Conservation (phyloP, 805 yeast species). For the Starmerella gropengiesseri region DNA sequence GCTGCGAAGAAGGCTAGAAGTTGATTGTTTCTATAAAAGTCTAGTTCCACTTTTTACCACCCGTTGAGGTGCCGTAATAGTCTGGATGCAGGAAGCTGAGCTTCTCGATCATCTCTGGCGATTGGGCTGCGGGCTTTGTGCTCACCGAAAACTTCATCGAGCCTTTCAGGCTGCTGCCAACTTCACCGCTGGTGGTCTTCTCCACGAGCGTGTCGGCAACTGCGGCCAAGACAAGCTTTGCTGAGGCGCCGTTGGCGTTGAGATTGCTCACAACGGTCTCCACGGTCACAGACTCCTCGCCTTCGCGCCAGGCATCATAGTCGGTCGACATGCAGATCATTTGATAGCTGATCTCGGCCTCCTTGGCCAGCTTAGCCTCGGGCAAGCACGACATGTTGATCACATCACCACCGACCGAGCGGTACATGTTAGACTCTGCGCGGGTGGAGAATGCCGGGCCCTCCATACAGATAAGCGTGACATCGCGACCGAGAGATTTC, state of each 20-base stretch:
- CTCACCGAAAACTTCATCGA: constrained; percentile 72
- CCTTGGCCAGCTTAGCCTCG: constrained; percentile 94
- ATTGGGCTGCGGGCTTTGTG: constrained; percentile 63
- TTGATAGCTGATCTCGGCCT: constrained; percentile 93
- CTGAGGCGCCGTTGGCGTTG: constrained; percentile 77
- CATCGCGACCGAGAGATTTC: constrained; percentile 44
- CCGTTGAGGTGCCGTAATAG: constrained; percentile 9
- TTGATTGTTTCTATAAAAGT: neutral
- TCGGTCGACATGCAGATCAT: constrained; percentile 99
- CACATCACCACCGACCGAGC: constrained; percentile 83
- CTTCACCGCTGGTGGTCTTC: constrained; percentile 43
- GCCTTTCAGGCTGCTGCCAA: constrained; percentile 64
- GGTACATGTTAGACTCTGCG: constrained; percentile 84
- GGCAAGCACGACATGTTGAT: constrained; percentile 96
- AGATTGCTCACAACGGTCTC: constrained; percentile 89
- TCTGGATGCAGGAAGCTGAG: constrained; percentile 86
- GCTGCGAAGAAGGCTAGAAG: neutral
- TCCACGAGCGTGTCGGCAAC: constrained; percentile 58
- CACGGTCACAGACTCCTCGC: constrained; percentile 95
- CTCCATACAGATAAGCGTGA: constrained; percentile 92
- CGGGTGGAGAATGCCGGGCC: constrained; percentile 97
- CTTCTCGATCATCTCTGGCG: constrained; percentile 60
- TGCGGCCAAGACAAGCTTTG: constrained; percentile 61
- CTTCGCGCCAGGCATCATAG: constrained; percentile 96
- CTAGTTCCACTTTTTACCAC: neutral